These are phyloP conservation scores for Eucalyptus grandis DNA, from an alignment of 345 rosid species.

Conservation along the genomic window DNA sequence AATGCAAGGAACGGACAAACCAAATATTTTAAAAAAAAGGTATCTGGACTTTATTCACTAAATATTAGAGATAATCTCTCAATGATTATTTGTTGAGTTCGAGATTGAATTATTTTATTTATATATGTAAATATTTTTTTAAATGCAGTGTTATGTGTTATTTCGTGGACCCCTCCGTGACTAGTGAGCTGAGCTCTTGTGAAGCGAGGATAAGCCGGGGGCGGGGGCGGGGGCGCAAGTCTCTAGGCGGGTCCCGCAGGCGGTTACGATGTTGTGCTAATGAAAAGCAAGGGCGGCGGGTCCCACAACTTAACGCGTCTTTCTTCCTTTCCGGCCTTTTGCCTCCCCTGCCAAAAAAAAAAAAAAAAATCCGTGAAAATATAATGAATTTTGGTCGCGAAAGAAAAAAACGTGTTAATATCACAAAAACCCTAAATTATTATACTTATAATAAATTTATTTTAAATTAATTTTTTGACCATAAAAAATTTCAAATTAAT, in stretches of 20 bases:
- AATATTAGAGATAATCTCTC: background rate
- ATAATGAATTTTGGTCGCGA: background rate
- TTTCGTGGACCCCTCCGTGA: background rate
- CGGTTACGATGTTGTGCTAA: background rate
- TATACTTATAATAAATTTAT: too few relatives aligned
- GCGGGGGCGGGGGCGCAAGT: background rate
- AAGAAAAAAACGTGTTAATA: background rate
- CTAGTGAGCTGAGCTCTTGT: background rate
- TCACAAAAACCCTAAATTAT: background rate
- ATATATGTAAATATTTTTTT: too few relatives aligned
- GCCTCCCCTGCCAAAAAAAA: background rate
- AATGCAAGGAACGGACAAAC: background rate
- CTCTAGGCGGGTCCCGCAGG: background rate
- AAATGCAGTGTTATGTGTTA: background rate
- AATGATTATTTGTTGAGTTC: background rate
- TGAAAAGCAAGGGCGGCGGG: background rate
- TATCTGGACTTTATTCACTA: background rate
- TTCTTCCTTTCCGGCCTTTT: background rate
- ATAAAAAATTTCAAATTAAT: background rate
- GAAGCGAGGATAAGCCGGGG: background rate
- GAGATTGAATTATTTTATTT: background rate
- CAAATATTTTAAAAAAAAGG: background rate
- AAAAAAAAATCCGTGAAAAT: background rate
- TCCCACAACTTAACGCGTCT: background rate
- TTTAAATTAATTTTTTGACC: too few relatives aligned